A percentile compares a stretch with the other conserved stretches of the same genome.
phyloP scores from a whole-genome alignment of 108 stramenopile genomes.

The Skeletonema menzelii region DNA sequence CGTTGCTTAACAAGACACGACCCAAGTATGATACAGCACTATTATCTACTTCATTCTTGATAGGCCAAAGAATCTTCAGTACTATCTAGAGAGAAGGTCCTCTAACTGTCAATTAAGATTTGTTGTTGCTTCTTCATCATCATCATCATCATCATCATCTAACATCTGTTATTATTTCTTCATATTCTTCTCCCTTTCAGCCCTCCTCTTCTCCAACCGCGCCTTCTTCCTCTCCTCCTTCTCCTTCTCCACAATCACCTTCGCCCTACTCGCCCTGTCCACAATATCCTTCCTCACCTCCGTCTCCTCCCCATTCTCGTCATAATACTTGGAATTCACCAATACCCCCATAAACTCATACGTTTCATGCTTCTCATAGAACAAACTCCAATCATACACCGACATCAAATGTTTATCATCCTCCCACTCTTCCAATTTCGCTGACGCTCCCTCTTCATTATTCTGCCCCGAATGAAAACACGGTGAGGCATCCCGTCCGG shows the following conservation, averaged over 20 bases:
- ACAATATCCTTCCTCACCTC: constrained; percentile 29
- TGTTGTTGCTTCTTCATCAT: too few species aligned
- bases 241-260: constrained; percentile 20
- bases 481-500: constrained; percentile 46
- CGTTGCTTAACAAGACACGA: too few species aligned
- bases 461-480: constrained; percentile 70
- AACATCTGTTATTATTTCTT: background rate
- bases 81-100: too few species aligned
- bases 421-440: constrained; percentile 49
- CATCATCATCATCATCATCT: too few species aligned
- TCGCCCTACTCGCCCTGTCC: constrained; percentile 26
- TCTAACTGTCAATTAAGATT: too few species aligned
- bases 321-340: constrained; percentile 54
- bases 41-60: too few species aligned
- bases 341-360: constrained; percentile 63
- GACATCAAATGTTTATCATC: constrained; percentile 27
- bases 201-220: background rate
- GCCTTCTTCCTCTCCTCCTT: background rate
- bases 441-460: constrained; percentile 62
- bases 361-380: constrained; percentile 61
- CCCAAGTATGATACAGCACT: too few species aligned
- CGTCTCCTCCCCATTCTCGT: constrained; percentile 52
- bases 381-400: constrained; percentile 48
- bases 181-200: background rate
- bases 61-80: too few species aligned